These are phyloP conservation scores for Iberis pinnata DNA, from an alignment of 345 rosid species.

Conservation along the genomic window DNA sequence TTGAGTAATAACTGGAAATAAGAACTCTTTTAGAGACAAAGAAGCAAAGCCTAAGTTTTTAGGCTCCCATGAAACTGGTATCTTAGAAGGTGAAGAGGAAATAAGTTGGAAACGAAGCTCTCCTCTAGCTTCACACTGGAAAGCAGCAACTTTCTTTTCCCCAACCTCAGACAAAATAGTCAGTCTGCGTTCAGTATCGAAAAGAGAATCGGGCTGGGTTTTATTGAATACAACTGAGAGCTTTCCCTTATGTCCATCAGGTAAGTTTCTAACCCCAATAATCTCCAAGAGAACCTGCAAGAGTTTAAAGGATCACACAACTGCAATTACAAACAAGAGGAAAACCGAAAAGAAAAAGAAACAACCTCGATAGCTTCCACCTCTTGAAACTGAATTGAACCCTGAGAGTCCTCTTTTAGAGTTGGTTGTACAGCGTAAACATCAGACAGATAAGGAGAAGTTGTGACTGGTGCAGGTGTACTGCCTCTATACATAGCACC, in stretches of 20 bases:
- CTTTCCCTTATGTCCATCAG: constrained; percentile 57
- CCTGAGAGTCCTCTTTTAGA: constrained; percentile 21
- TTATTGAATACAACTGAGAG: constrained; percentile 53
- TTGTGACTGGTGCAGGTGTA: constrained; percentile 58
- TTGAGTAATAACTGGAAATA: constrained; percentile 50
- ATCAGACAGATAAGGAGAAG: constrained; percentile 36
- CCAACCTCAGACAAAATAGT: constrained; percentile 52
- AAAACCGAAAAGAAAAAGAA: constrained; percentile 2
- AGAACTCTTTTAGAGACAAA: constrained; percentile 52
- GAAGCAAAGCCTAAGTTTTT: constrained; percentile 54
- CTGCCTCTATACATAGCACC: constrained; percentile 89
- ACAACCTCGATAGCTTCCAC: constrained; percentile 65
- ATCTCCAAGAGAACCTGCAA: constrained; percentile 38
- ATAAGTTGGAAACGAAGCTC: constrained; percentile 67
- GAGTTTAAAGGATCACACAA: not conserved
- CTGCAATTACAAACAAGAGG: not conserved
- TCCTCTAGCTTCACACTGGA: constrained; percentile 80
- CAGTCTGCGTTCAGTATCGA: constrained; percentile 49
- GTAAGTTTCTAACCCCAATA: constrained; percentile 58
- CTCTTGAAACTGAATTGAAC: constrained; percentile 42
- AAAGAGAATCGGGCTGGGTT: constrained; percentile 59
- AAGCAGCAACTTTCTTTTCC: constrained; percentile 58
- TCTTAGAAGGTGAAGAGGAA: constrained; percentile 46
- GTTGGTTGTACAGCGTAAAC: constrained; percentile 32
- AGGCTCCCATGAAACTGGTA: constrained; percentile 30